Evolutionary conservation across 345 rosid genomes (phyloP), one percentile per base, ranked within the genome.

Genomic region (Heritiera fomes): DNA sequence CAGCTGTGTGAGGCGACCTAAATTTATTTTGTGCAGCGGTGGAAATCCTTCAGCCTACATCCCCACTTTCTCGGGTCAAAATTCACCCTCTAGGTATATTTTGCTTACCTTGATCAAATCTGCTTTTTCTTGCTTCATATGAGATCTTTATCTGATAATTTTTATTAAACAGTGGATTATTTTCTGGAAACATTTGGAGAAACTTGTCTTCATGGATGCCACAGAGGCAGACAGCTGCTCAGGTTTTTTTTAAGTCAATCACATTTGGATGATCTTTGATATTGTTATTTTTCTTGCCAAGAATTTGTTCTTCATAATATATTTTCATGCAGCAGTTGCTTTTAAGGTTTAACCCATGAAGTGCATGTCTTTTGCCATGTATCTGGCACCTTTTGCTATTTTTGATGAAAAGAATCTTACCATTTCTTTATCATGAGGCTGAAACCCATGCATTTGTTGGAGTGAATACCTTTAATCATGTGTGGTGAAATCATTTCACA

Each of bases 121-220:
- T 52, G 79, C 55, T 20, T 38, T 41, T 68, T 38, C 30, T 18
- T 13, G 28, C 3, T 45, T 53, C 18, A 32, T 49, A 28, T 69
- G 17, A n/a, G n/a, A 60, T 65, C 75, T 77, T 28, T 81, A 49
- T 79, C 75, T 76, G 49, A 82, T 78, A 28, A 64, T 32, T 77
- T 68, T 82, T 73, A 23, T 75, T 75, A 41, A 41, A 70, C 87
- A 92, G 99, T 81, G 94, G 90, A 67, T 79, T 90, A 68, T 86
- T 93, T 76, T 85, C 97, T 72, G 96, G 94, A 82, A 93, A 87
- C 83, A 82, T 90, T 45, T 93, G 96, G 98, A 90, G 98, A 84
- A 91, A 88, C 76, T 71, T 94, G 75, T 88, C 98, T 74, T 86
- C 97, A 8, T 94, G 96, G 99, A 87, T 94, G 88, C 99, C 94